Evolutionary conservation across 192 early-diverging fungal genomes (phyloP), one percentile per base, ranked within the genome.

Genomic region (Lobosporangium transversale): DNA sequence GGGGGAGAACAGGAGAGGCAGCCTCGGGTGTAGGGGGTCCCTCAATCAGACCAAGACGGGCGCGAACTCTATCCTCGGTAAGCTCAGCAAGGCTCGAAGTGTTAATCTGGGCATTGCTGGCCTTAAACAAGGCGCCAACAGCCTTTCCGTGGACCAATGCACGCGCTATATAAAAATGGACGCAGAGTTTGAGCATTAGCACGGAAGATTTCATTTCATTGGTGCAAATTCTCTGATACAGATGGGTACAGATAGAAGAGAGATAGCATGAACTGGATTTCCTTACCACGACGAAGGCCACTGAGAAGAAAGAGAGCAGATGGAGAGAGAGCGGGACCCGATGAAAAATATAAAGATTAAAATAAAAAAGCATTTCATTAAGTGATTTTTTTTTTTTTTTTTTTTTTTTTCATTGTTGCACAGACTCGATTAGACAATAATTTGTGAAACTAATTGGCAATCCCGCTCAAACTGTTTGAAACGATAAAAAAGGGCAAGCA

Each of bases 111-210:
- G 68, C 85, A 43, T 80, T 78, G 42, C 80, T 56, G 49, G 83
- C 84, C 62, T 86, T 80, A 57, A 89, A 81, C 37, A 87, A 56
- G 40, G 75, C 69, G 21, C 81, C 88, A 54, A 89, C 85, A 43
- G 88, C 84, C 61, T 87, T 80, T 54, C 88, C 86, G 58, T 89
- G 88, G 17, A 89, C 88, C 36, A 89, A 68, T 45, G 86, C 83
- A 61, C 86, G 83, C 33, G 86, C 88, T 88, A 64, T 62, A 51
- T 29, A 35, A 32, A 24, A 29, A 24, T 50, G 21, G 31, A 58
- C 17, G 12, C 1, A 48, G 17, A 33, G 49, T n/a, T n/a, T n/a
- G n/a, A n/a, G n/a, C n/a, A n/a, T n/a, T n/a, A n/a, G n/a, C n/a
- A n/a, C n/a, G n/a, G n/a, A n/a, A n/a, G n/a, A n/a, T n/a, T n/a